Percentiles rank a stretch among this genome's conserved stretches.
phyloP scores from a whole-genome alignment of 192 early-diverging fungal genomes.

The Chytriomyces confervae region DNA sequence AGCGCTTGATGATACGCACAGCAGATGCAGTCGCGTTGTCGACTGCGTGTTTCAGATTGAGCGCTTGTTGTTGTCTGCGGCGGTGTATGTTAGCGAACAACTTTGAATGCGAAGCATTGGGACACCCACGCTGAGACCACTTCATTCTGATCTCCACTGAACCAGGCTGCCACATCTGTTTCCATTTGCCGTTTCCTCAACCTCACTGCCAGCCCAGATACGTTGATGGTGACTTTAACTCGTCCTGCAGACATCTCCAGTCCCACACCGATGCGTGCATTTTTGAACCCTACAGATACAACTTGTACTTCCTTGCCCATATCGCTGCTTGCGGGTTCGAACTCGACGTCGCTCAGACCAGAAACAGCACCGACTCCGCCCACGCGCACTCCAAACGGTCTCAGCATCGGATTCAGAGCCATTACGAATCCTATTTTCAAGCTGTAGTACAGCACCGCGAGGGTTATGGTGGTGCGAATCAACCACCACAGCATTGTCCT shows the following conservation, averaged over 20 bases:
- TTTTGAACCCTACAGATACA: background rate
- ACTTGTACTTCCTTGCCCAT: background rate
- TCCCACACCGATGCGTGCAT: background rate
- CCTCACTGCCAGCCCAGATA: too few species aligned
- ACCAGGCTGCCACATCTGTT: too few species aligned
- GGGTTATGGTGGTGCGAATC: background rate
- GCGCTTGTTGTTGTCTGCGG: too few species aligned
- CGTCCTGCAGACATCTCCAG: background rate
- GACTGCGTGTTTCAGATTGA: too few species aligned
- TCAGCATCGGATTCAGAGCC: constrained; percentile 1
- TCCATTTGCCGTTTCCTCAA: too few species aligned
- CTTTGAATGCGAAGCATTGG: too few species aligned
- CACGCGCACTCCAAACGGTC: constrained; percentile 24
- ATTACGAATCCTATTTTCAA: background rate
- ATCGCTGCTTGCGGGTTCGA: background rate
- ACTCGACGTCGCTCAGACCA: constrained; percentile 12
- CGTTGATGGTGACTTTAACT: background rate
- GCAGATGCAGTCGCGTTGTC: too few species aligned
- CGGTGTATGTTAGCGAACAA: too few species aligned
- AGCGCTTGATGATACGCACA: too few species aligned
- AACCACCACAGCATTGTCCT: constrained; percentile 3
- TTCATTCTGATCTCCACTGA: too few species aligned
- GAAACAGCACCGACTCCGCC: background rate
- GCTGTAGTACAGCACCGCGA: constrained; percentile 22
- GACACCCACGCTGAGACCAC: too few species aligned